phyloP scores from a whole-genome alignment of 768 basidiomycete genomes.

The Leccinum sublutescens region DNA sequence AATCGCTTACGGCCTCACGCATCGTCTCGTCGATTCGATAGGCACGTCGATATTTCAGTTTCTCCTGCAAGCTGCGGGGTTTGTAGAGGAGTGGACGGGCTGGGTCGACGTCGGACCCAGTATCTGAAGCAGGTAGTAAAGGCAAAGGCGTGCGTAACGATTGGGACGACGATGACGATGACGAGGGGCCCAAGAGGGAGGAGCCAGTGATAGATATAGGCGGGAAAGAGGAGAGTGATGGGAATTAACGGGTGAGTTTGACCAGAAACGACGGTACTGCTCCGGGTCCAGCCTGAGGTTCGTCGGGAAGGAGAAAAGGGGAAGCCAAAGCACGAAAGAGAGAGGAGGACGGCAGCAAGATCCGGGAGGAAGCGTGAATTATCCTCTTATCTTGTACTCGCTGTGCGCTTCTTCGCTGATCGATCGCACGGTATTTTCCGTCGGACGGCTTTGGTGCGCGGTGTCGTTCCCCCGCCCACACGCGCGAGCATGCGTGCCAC shows the following conservation, averaged over 20 bases:
- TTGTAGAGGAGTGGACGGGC: conserved; percentile 3
- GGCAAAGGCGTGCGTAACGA: conserved; percentile 40
- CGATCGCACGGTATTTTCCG: conserved; percentile 4
- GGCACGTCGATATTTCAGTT: background rate
- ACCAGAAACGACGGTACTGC: background rate
- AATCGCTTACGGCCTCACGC: conserved; percentile 12
- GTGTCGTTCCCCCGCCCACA: background rate
- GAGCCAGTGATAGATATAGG: conserved; percentile 16
- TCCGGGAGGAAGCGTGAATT: conserved; percentile 74
- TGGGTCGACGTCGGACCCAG: conserved; percentile 1
- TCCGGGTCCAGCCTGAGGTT: background rate
- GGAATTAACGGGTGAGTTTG: background rate
- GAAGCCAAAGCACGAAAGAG: background rate
- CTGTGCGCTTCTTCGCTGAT: conserved; percentile 13
- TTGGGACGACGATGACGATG: conserved; percentile 53
- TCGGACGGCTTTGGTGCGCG: background rate
- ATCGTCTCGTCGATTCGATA: background rate
- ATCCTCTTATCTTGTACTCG: background rate
- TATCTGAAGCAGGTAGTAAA: background rate
- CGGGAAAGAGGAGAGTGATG: background rate
- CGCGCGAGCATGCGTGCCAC: background rate
- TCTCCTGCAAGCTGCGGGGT: background rate
- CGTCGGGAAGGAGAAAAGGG: background rate
- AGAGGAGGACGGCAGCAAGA: conserved; percentile 39
- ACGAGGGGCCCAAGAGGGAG: no score